These are phyloP conservation scores for Neoscytalidium dimidiatum DNA, from an alignment of 2,329 filamentous ascomycete genomes.

Conservation along the genomic window DNA sequence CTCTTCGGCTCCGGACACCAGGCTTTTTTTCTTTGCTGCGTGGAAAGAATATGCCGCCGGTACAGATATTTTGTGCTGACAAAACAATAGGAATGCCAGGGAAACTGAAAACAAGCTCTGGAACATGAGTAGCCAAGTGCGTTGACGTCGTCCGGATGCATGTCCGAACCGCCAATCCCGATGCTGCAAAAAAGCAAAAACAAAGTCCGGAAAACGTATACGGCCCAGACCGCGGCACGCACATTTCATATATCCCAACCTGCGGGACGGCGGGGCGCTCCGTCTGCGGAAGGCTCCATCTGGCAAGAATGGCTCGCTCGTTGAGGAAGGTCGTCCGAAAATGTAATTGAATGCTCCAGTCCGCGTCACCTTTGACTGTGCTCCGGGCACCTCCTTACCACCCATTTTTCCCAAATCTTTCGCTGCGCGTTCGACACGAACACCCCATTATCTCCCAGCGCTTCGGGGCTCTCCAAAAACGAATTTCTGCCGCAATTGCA, in stretches of 20 bases:
- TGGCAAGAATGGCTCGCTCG: conserved; percentile 1
- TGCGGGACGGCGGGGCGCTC: conserved; percentile 11
- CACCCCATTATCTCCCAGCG: conserved; percentile 51
- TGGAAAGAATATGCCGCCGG: conserved; percentile 14
- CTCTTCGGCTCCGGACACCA: conserved; percentile 17
- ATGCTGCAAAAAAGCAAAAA: conserved; percentile 5
- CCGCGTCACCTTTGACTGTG: conserved; percentile 37
- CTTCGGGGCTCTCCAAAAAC: conserved; percentile 44
- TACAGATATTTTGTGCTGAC: conserved; percentile 14
- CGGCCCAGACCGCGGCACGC: conserved; percentile 1
- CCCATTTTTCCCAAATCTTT: conserved; percentile 60
- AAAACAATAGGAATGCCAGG: not conserved
- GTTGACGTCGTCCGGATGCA: not conserved
- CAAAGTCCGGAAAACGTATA: not conserved
- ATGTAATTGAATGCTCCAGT: not conserved
- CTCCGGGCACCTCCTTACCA: conserved; percentile 49
- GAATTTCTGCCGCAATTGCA: conserved; percentile 43
- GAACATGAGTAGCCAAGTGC: not conserved
- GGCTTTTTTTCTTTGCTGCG: conserved; percentile 13
- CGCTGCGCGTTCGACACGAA: conserved; percentile 51
- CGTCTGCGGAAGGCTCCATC: conserved; percentile 2
- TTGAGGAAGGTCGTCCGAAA: conserved; percentile 14
- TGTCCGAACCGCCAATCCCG: not conserved
- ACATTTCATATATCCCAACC: conserved; percentile 7
- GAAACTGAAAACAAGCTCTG: not conserved